These are phyloP conservation scores for Naganishia onofrii DNA, from an alignment of 768 basidiomycete genomes.

Conservation along the genomic window DNA sequence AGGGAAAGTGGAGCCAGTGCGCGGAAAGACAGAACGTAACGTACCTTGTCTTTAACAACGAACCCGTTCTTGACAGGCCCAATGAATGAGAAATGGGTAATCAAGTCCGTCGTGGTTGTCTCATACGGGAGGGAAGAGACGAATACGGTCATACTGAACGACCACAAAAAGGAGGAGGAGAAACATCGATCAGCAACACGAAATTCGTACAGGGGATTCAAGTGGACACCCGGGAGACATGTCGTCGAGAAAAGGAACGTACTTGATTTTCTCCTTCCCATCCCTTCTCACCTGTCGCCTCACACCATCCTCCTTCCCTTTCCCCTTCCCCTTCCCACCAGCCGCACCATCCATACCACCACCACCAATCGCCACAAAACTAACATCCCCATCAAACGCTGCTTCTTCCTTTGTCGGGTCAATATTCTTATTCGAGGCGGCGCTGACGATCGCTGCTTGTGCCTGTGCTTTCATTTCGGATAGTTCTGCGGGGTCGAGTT, in stretches of 20 bases:
- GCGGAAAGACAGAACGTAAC: constrained; percentile 33
- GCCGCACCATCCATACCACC: too few relatives aligned
- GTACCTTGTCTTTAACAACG: constrained; percentile 75
- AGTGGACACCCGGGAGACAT: too few relatives aligned
- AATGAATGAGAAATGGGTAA: constrained; percentile 90
- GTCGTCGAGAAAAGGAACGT: too few relatives aligned
- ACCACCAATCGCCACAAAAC: constrained; percentile 9
- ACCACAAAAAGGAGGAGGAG: background rate
- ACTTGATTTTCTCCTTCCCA: constrained; percentile 34
- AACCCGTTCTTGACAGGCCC: constrained; percentile 93
- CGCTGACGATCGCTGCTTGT: background rate
- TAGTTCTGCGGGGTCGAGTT: constrained; percentile 4
- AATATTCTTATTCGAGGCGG: background rate
- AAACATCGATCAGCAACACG: background rate
- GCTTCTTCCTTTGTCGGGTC: background rate
- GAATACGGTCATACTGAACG: constrained; percentile 68
- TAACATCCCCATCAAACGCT: constrained; percentile 10
- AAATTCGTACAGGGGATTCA: too few relatives aligned
- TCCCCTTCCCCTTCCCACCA: background rate
- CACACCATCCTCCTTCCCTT: constrained; percentile 14
- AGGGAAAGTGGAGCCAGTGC: too few relatives aligned
- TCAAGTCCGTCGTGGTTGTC: constrained; percentile 83
- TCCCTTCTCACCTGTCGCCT: constrained; percentile 11
- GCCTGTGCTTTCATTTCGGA: constrained; percentile 12
- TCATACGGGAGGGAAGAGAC: constrained; percentile 88